A percentile compares a stretch with the other conserved stretches of the same genome.
Evolutionary conservation across 306 rosid species (phyloP).

Genomic region (Pachyrhizus erosus): DNA sequence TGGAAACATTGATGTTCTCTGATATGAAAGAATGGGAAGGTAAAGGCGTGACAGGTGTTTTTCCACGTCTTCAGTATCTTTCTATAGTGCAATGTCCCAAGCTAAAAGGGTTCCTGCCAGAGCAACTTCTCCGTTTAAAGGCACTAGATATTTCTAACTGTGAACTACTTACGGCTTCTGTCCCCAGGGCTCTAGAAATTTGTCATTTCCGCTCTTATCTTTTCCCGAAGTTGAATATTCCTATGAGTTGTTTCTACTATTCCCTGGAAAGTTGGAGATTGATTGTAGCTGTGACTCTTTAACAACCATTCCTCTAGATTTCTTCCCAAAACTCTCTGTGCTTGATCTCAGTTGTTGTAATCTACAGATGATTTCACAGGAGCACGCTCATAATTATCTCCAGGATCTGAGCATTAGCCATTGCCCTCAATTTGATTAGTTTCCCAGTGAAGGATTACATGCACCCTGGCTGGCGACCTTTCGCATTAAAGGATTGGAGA

Average conservation of each 20-base stretch:
- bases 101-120: slow-evolving; percentile 10
- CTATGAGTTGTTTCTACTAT: background rate
- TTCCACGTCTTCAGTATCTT: slow-evolving; percentile 13
- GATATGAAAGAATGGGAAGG: slow-evolving; percentile 2
- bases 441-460: background rate
- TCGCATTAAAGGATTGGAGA: background rate
- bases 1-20: background rate
- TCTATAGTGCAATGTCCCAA: background rate
- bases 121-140: background rate
- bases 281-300: background rate
- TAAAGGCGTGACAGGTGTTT: background rate
- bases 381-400: background rate
- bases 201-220: background rate
- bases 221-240: background rate
- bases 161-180: background rate
- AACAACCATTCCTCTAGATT: background rate
- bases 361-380: background rate
- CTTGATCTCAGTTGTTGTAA: background rate
- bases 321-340: background rate
- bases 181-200: background rate
- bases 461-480: background rate
- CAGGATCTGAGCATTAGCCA: background rate
- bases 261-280: background rate
- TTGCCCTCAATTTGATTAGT: slow-evolving; percentile 35
- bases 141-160: background rate